These are phyloP conservation scores for Eucalyptus erythrocorys DNA, from an alignment of 345 rosid species.

Conservation along the genomic window DNA sequence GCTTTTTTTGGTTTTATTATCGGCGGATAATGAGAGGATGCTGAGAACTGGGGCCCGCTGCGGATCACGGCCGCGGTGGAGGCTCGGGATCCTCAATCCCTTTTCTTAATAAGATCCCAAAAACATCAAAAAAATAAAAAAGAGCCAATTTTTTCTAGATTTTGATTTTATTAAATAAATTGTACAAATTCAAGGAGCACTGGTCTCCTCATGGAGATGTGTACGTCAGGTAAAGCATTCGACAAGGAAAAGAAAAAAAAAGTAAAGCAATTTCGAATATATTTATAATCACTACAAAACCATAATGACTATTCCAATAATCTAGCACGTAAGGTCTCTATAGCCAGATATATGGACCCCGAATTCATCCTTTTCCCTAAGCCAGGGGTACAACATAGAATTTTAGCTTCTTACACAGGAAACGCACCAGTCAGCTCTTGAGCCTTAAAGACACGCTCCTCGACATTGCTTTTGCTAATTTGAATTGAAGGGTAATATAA, in stretches of 20 bases:
- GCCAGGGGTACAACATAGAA: background rate
- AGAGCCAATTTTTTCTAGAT: background rate
- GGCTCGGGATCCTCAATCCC: background rate
- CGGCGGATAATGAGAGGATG: background rate
- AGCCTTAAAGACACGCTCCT: background rate
- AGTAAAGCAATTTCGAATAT: background rate
- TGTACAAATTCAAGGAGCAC: background rate
- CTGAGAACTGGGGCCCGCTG: background rate
- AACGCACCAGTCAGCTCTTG: background rate
- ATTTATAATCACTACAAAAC: background rate
- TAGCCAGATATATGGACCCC: background rate
- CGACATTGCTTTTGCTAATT: background rate
- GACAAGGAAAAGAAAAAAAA: rapidly evolving
- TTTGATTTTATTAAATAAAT: background rate
- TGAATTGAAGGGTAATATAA: background rate
- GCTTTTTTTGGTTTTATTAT: background rate
- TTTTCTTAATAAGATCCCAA: background rate
- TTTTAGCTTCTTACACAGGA: background rate
- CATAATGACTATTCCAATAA: background rate
- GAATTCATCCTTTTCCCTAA: background rate
- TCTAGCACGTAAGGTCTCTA: background rate
- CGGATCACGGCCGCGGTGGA: background rate
- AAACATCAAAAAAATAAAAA: background rate
- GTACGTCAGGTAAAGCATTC: too few relatives aligned
- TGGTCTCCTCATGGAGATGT: background rate